These are phyloP conservation scores for Liquidambar formosana DNA, from an alignment of 164 flowering plant species.

Conservation along the genomic window DNA sequence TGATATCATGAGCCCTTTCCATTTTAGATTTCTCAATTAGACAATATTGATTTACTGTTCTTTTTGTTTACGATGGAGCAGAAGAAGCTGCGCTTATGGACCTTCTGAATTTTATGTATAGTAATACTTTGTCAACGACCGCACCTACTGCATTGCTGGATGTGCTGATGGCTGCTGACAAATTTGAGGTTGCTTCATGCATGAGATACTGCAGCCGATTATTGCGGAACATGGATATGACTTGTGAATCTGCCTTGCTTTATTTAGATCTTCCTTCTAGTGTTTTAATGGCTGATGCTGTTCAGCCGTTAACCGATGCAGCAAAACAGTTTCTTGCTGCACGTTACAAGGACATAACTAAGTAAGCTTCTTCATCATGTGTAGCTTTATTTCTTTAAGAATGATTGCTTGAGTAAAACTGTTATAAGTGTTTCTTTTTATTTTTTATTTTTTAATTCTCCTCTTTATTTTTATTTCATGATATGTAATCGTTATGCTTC, in stretches of 20 bases:
- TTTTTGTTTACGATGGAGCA: slow-evolving; percentile 18
- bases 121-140: slow-evolving; percentile 27
- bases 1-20: background rate
- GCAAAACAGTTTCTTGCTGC: slow-evolving; percentile 42
- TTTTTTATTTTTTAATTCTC: background rate
- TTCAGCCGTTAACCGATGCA: slow-evolving; percentile 52
- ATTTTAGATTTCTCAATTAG: background rate
- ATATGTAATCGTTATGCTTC: too few relatives aligned
- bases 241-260: slow-evolving; percentile 52
- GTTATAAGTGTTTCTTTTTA: background rate
- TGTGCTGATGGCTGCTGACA: slow-evolving; percentile 59
- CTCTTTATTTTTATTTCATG: background rate
- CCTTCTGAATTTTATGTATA: slow-evolving; percentile 52
- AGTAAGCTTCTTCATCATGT: slow-evolving; percentile 18
- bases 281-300: slow-evolving; percentile 59
- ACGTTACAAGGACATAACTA: slow-evolving; percentile 45
- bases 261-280: slow-evolving; percentile 61
- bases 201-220: slow-evolving; percentile 50
- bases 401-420: background rate
- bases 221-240: slow-evolving; percentile 42
- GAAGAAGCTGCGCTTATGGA: slow-evolving; percentile 55
- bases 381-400: background rate
- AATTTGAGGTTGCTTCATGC: slow-evolving; percentile 63
- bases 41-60: background rate
- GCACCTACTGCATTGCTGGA: slow-evolving; percentile 43